Evolutionary conservation across 495 filamentous ascomycete genomes (phyloP), one percentile per base, ranked within the genome.

Genomic region (Mycothermus thermophilus): DNA sequence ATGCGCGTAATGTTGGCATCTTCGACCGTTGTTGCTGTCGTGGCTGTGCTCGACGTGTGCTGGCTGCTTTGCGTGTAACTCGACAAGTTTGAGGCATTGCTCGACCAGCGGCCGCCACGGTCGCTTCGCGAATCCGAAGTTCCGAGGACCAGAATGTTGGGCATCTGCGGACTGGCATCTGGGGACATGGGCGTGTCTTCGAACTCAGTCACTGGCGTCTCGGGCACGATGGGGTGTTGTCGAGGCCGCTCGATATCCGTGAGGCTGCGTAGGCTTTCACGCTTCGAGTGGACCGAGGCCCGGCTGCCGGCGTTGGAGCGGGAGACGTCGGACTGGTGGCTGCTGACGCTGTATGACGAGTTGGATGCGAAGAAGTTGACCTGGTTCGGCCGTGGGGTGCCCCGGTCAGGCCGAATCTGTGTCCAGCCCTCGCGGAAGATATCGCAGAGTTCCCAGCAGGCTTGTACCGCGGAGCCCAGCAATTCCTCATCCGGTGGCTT

Each of bases 401-500:
- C 83, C 22, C 84, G 67, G 38, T 93, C 85, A 4, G 86, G 83
- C 27, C 80, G 74, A 20, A 90, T 74, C 51, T 93, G 79, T 18
- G 84, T 85, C 85, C 85, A 94, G 8, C 86, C 85, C 62, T 90
- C 82, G 22, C 85, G 71, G 61, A 93, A 94, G 30, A 94, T 75
- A 59, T 94, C 86, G 53, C 83, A 92, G 17, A 94, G 72, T 44
- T 93, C 86, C 86, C 86, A 94, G 57, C 86, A 94, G 5, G 86
- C 80, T 48, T 93, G 85, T 3, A 94, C 79, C 0, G 86, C 83
- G 3, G 81, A 87, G 11, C 81, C 77, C 5, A 93, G 66, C 5
- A 93, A 63, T 46, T 90, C 84, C 50, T 87, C 82, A 47, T 92
- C 83, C 0, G 81, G 62, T 0, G 60, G 53, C 46, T 77, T 84